Base-by-base conservation (phyloP, 1,284 basidiomycete genomes). In the Ustilago crameri region DNA sequence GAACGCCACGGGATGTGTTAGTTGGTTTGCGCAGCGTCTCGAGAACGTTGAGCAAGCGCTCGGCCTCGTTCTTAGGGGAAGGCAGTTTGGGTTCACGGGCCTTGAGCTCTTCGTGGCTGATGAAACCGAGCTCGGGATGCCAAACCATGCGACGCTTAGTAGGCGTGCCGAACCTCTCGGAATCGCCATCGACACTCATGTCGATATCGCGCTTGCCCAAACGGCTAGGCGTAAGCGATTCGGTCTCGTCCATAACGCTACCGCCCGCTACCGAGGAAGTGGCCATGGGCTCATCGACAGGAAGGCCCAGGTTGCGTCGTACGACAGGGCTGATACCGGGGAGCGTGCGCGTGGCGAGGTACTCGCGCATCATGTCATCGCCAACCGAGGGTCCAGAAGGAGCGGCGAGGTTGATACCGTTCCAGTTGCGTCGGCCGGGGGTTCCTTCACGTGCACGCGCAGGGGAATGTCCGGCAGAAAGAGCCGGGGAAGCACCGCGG, bases 21-120 rank as follows among this genome's bases (percentile, higher is more conserved):
- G 80, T 57, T 2, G 83, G 79, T 10, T 82, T 80, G 18, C 82
- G 65, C 71, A 84, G 72, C 14, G 77, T 80, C 47, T 84, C 84
- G 38, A 84, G 79, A 1, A 83, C 82, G 45, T 83, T 78, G 34
- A 84, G 66, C 14, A 84, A 79, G n/a, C 83, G 74, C 56, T 84
- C 84, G 2, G 84, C 84, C 54, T 84, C 83, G 58, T 84, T 84
- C 61, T 81, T 82, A 12, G 84, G 83, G 14, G 78, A 57, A 1
- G 84, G 78, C 17, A 69, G 61, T 32, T 55, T 70, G 1, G 75
- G 75, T 32, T 75, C 70, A 15, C 73, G 65, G 1, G 77, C 73
- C 32, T 70, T 71, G 48, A 78, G 71, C 54, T 79, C 77, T 37
- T 81, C 74, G 27, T 67, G 66, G 34, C 76, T 76, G 41, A 82